A percentile compares a stretch with the other conserved stretches of the same genome.
Conservation (phyloP, 2,329 filamentous ascomycete species). For the Pseudogymnoascus sp. region DNA sequence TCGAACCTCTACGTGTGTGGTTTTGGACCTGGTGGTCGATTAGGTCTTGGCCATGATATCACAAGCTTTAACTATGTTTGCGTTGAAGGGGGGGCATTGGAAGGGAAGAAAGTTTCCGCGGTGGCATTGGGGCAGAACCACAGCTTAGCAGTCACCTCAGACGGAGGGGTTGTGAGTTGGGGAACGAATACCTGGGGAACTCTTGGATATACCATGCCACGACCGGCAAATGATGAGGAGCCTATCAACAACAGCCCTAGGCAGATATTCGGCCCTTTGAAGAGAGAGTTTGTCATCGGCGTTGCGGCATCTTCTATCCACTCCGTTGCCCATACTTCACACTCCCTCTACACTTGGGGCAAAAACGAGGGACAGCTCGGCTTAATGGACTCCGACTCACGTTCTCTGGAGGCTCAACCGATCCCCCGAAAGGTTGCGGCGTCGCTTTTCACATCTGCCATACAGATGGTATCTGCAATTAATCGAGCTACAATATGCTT, state of each 20-base stretch:
- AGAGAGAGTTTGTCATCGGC: slow-evolving; percentile 73
- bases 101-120: slow-evolving; percentile 64
- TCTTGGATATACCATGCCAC: slow-evolving; percentile 72
- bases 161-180: slow-evolving; percentile 92
- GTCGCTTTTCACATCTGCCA: slow-evolving; percentile 64
- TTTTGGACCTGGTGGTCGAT: slow-evolving; percentile 78
- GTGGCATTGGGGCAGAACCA: slow-evolving; percentile 88
- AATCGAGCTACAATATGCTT: slow-evolving; percentile 82
- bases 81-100: slow-evolving; percentile 65
- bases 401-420: slow-evolving; percentile 76
- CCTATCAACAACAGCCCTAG: slow-evolving; percentile 73
- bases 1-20: slow-evolving; percentile 91
- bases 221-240: slow-evolving; percentile 64
- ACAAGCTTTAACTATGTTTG: slow-evolving; percentile 81
- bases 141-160: slow-evolving; percentile 72
- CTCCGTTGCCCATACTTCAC: slow-evolving; percentile 77
- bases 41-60: slow-evolving; percentile 83
- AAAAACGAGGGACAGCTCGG: slow-evolving; percentile 93
- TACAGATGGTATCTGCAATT: slow-evolving; percentile 76
- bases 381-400: slow-evolving; percentile 88
- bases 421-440: slow-evolving; percentile 81
- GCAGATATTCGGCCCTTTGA: slow-evolving; percentile 85
- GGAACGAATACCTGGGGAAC: slow-evolving; percentile 81
- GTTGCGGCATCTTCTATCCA: slow-evolving; percentile 85
- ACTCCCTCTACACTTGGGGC: slow-evolving; percentile 84